Evolutionary conservation across 1,284 basidiomycete species (phyloP).

Genomic region (Malassezia equina): DNA sequence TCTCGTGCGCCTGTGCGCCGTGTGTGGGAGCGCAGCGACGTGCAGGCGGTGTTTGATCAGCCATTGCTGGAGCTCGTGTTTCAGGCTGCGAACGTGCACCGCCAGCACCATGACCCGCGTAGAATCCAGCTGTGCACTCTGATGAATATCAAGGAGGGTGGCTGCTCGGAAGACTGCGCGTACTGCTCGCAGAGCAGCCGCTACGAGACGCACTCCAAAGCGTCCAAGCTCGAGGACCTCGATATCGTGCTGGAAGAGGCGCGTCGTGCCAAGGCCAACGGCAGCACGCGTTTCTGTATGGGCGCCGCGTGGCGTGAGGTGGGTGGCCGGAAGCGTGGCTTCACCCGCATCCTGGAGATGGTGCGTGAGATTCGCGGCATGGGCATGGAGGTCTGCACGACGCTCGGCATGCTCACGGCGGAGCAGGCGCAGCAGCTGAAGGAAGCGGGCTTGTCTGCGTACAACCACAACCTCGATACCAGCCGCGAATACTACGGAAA

Average conservation of each 20-base stretch:
- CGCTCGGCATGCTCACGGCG: constrained; percentile 86
- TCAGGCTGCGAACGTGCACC: constrained; percentile 58
- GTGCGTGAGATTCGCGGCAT: constrained; percentile 56
- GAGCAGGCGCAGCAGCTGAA: constrained; percentile 79
- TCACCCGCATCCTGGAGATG: constrained; percentile 87
- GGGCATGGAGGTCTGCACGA: constrained; percentile 73
- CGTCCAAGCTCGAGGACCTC: constrained; percentile 75
- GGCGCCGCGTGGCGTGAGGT: constrained; percentile 98
- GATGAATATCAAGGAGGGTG: constrained; percentile 89
- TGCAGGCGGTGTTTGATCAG: constrained; percentile 40
- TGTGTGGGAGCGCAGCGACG: constrained; percentile 37
- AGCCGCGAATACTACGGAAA: constrained; percentile 92
- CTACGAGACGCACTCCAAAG: constrained; percentile 79
- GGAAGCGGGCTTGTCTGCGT: constrained; percentile 88
- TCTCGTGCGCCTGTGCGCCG: constrained; percentile 13
- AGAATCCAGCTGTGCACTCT: constrained; percentile 93
- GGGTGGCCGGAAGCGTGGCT: constrained; percentile 82
- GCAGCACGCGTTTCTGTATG: constrained; percentile 97
- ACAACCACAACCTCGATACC: constrained; percentile 98
- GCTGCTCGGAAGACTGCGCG: constrained; percentile 93
- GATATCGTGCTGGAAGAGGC: constrained; percentile 71
- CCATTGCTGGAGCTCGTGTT: constrained; percentile 45
- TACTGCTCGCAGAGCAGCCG: constrained; percentile 95
- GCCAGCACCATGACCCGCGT: constrained; percentile 71
- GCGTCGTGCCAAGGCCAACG: constrained; percentile 84